Evolutionary conservation across 805 yeast species (phyloP).

Genomic region (Hanseniaspora meyeri): DNA sequence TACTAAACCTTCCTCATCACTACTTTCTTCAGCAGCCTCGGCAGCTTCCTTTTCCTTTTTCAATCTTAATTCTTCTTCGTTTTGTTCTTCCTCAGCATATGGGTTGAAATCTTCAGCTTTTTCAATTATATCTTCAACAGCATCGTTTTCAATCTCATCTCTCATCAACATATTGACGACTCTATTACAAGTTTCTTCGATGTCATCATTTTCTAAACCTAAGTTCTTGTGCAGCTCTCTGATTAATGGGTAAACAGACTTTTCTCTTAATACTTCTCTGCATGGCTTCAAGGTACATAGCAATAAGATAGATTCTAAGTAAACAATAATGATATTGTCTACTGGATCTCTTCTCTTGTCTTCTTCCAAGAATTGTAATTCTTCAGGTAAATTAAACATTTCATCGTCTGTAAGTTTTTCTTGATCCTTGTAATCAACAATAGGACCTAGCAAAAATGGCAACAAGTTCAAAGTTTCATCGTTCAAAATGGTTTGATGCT

Average conservation of each 20-base stretch:
- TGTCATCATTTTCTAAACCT: conserved; percentile 31
- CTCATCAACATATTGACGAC: conserved; percentile 84
- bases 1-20: conserved; percentile 26
- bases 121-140: conserved; percentile 36
- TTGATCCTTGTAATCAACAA: conserved; percentile 59
- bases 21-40: conserved; percentile 19
- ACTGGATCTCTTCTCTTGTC: conserved; percentile 70
- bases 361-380: conserved; percentile 63
- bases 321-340: conserved; percentile 49
- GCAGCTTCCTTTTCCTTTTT: conserved; percentile 13
- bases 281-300: conserved; percentile 63
- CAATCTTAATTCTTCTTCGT: conserved; percentile 22
- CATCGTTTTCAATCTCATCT: conserved; percentile 52
- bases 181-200: conserved; percentile 66
- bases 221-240: conserved; percentile 67
- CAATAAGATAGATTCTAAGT: conserved; percentile 67
- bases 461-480: conserved; percentile 59
- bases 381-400: conserved; percentile 76
- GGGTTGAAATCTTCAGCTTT: conserved; percentile 32
- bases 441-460: conserved; percentile 71
- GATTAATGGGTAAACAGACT: conserved; percentile 71
- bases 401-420: conserved; percentile 67
- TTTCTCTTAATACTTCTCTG: conserved; percentile 67
- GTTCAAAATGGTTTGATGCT: conserved; percentile 47
- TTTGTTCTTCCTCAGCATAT: conserved; percentile 31